Conservation (phyloP, 805 yeast genomes). For the Zygosaccharomyces pseudorouxii region DNA sequence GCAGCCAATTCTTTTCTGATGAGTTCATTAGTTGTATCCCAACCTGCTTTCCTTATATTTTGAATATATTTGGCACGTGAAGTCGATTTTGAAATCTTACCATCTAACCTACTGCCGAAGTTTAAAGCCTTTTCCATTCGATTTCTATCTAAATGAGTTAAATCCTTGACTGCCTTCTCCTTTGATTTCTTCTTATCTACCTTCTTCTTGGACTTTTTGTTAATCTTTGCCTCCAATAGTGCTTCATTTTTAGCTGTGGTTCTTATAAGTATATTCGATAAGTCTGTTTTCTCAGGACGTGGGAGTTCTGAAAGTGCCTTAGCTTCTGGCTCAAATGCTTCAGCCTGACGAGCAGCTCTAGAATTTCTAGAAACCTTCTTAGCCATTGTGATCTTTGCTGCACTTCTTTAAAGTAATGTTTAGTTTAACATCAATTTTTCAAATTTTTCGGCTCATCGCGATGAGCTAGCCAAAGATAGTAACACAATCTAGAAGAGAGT, state of each 20-base stretch:
- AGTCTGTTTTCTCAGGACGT: slow-evolving; percentile 55
- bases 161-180: slow-evolving; percentile 2
- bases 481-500: not conserved
- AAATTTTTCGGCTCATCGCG: slow-evolving; percentile 5
- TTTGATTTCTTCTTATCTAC: slow-evolving; percentile 24
- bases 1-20: slow-evolving; percentile 35
- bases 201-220: slow-evolving; percentile 35
- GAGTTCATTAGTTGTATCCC: slow-evolving; percentile 62
- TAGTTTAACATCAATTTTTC: not conserved
- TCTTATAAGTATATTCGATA: slow-evolving; percentile 61
- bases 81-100: slow-evolving; percentile 61
- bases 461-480: not conserved
- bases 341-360: slow-evolving; percentile 74
- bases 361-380: slow-evolving; percentile 57
- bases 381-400: slow-evolving; percentile 14
- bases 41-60: slow-evolving; percentile 59
- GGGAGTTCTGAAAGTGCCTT: slow-evolving; percentile 50
- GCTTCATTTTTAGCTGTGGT: slow-evolving; percentile 63
- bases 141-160: slow-evolving; percentile 30
- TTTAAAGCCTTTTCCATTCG: slow-evolving; percentile 48
- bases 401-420: not conserved
- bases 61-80: slow-evolving; percentile 60
- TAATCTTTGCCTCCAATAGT: slow-evolving; percentile 52
- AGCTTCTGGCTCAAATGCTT: slow-evolving; percentile 43
- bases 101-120: slow-evolving; percentile 51